Evolutionary conservation across 2,329 filamentous ascomycete species (phyloP).

Genomic region (Diaporthe destruens): DNA sequence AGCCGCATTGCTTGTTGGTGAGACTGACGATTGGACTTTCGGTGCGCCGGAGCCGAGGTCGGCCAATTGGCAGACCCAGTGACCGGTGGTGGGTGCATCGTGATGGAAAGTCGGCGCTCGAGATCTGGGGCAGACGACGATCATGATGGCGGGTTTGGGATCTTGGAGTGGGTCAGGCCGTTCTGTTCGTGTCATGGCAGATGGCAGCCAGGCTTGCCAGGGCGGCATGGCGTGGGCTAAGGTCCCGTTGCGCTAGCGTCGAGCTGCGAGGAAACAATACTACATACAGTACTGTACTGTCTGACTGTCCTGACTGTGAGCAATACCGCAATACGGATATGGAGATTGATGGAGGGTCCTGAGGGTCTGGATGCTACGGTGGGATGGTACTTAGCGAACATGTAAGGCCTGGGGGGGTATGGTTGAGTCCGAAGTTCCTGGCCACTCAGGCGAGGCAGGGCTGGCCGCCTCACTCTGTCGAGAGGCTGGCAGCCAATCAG

Average conservation of each 20-base stretch:
- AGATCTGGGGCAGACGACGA: conserved; percentile 26
- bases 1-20: conserved; percentile 10
- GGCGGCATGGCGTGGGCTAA: background rate
- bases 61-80: background rate
- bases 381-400: conserved; percentile 12
- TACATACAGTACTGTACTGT: no score
- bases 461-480: conserved; percentile 38
- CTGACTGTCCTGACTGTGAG: no score
- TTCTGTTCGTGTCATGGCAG: conserved; percentile 7
- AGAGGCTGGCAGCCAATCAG: conserved; percentile 37
- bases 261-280: background rate
- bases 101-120: conserved; percentile 12
- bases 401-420: background rate
- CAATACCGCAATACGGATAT: background rate
- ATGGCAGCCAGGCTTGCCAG: no score
- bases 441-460: conserved; percentile 38
- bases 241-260: conserved; percentile 22
- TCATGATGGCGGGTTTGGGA: conserved; percentile 22
- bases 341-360: conserved; percentile 2
- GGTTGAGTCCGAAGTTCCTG: conserved; percentile 30
- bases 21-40: background rate
- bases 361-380: conserved; percentile 9
- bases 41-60: conserved; percentile 14
- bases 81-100: conserved; percentile 5
- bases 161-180: background rate